Conservation (phyloP, 495 filamentous ascomycete genomes). For the Aspergillus coremiiformis region DNA sequence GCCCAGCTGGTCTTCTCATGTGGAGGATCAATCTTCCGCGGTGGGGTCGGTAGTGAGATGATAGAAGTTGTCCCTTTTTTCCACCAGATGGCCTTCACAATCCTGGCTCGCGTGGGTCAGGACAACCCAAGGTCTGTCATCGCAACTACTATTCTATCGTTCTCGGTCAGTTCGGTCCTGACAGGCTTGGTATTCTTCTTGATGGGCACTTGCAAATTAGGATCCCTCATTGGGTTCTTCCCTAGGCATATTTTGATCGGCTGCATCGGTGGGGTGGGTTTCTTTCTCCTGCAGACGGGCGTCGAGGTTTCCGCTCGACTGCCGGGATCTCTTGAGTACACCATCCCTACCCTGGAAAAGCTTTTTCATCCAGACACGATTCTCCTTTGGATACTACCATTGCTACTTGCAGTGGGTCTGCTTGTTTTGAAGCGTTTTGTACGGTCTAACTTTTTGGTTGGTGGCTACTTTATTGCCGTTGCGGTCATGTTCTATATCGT, state of each 20-base stretch:
- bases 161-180: conserved; percentile 82
- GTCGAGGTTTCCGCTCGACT: conserved; percentile 91
- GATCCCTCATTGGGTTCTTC: conserved; percentile 91
- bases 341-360: conserved; percentile 62
- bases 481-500: conserved; percentile 78
- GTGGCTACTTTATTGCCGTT: conserved; percentile 77
- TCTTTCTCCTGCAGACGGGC: conserved; percentile 85
- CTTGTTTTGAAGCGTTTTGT: conserved; percentile 65
- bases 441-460: conserved; percentile 73
- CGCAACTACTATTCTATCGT: conserved; percentile 86
- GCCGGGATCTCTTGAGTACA: conserved; percentile 73
- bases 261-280: conserved; percentile 96
- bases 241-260: conserved; percentile 93
- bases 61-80: conserved; percentile 98
- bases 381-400: conserved; percentile 73
- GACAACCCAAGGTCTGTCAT: conserved; percentile 77
- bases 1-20: conserved; percentile 88
- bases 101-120: conserved; percentile 68
- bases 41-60: conserved; percentile 94
- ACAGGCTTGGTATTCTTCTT: conserved; percentile 87
- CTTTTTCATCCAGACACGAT: conserved; percentile 66
- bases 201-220: conserved; percentile 78
- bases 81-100: conserved; percentile 91
- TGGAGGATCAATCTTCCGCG: conserved; percentile 78
- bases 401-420: conserved; percentile 68